Base-by-base conservation (phyloP, 331 rosid genomes). In the Pyrus hybrid region DNA sequence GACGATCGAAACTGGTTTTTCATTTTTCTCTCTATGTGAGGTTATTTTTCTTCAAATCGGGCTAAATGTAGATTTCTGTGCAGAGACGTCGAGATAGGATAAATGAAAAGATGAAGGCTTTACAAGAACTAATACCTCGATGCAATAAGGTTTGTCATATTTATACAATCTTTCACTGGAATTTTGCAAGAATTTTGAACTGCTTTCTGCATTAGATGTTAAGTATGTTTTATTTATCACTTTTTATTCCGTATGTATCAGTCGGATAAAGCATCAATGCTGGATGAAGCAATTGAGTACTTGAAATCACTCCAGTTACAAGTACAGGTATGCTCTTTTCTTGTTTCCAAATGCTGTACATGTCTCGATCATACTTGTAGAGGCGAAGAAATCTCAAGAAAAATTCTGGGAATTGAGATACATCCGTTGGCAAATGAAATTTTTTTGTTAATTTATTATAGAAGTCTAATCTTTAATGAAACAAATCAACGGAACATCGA, bases 201-300 rank as follows among this genome's bases (percentile, higher is more conserved):
- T 53, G 37, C 51, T n/a, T 53, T 47, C 3, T 13, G 4, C 4
- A 3, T 28, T 71, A 13, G 21, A 23, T 66, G 70, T 49, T 22
- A 68, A 14, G 37, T 51, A 5, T 7, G 53, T 49, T 33, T 63
- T 65, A 41, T 17, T 51, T 6, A 22, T 23, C 79, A 22, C 12
- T 12, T 22, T 51, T 78, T 37, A 13, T 47, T 75, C 73, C 79
- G 73, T 63, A 76, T 84, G 14, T 32, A 76, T 37, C 84, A 94
- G 99, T 88, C 96, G 1, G 99, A 92, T 81, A 94, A 94, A 80
- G 99, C 99, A 66, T 94, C 99, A 29, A 94, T 94, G 99, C 87
- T 94, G 82, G 99, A 94, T 78, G 99, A 94, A 86, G 99, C 99
- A 63, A 94, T 94, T 62, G 97, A 88, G 63, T 94, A 94, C 88